Conservation (phyloP, 2,329 filamentous ascomycete species). For the Neonectria sp. region DNA sequence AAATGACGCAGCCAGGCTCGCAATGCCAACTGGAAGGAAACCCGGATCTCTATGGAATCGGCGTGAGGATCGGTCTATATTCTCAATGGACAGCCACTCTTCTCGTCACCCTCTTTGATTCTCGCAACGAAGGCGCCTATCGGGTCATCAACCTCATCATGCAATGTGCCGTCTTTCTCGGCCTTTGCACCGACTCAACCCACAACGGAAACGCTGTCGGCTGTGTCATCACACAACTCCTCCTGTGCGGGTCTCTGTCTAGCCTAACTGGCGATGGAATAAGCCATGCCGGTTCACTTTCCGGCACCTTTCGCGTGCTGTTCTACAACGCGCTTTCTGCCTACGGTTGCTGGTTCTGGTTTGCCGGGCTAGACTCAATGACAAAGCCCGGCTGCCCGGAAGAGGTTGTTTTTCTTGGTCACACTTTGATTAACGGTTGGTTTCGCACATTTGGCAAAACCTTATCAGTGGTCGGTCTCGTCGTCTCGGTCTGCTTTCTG, state of each 20-base stretch:
- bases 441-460: background rate
- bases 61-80: constrained; percentile 18
- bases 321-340: constrained; percentile 9
- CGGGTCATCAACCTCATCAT: constrained; percentile 2
- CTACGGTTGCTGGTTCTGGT: constrained; percentile 11
- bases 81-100: constrained; percentile 18
- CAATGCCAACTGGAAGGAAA: constrained; percentile 12
- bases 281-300: constrained; percentile 1
- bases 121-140: constrained; percentile 4
- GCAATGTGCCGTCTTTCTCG: constrained; percentile 7
- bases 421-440: background rate
- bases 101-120: constrained; percentile 12
- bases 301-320: constrained; percentile 6
- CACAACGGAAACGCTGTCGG: background rate
- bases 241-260: background rate
- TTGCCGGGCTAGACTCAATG: background rate
- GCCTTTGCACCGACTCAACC: constrained; percentile 3
- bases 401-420: constrained; percentile 1
- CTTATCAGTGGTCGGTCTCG: background rate
- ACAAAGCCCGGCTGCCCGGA: background rate
- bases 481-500: background rate
- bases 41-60: constrained; percentile 24
- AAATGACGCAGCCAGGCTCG: constrained; percentile 2
- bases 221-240: background rate
- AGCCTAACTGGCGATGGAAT: constrained; percentile 6